Evolutionary conservation across 345 rosid species (phyloP), one percentile per base, ranked within the genome.

Genomic region (Rhodomyrtus tomentosa): DNA sequence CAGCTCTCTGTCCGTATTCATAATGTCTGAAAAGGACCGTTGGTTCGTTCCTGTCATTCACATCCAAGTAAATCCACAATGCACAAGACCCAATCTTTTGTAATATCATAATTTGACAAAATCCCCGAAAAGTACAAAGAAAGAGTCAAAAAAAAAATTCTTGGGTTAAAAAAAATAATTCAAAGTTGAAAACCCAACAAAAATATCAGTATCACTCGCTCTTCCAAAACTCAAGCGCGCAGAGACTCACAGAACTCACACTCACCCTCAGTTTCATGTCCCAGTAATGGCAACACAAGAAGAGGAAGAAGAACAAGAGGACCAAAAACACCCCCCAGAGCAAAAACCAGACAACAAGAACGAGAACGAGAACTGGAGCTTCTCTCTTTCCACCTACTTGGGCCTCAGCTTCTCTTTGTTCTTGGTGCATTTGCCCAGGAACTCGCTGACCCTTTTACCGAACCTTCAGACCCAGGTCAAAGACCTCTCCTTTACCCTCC

Each of bases 401-500:
- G 99, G 98, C 40, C 80, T 96, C 42, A 94, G 94, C 89, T 96
- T 96, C 91, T 90, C 93, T 16, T 84, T 95, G 40, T 93, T 96
- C 88, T 82, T 96, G 82, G 98, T 96, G 36, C 87, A 87, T n/a
- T 85, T 95, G 50, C 98, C 98, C 1, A 87, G 74, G 82, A 90
- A 93, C 84, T 85, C 95, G 16, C 48, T 87, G 15, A 87, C 92
- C 27, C 86, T 95, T 14, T 62, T 94, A 7, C 94, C 95, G 4
- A 80, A 84, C 14, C 79, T 93, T 48, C 92, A 86, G 32, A 56
- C 93, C 82, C 93, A 90, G 85, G 89, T 88, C 84, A 90, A 73
- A 29, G 98, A 92, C 86, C 91, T 94, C 1, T 84, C 90, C 27
- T 68, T 89, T 3, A 89, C 95, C 54, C 90, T 96, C 12, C 59